These are phyloP conservation scores for Naganishia onofrii DNA, from an alignment of 768 basidiomycete genomes.

Conservation along the genomic window DNA sequence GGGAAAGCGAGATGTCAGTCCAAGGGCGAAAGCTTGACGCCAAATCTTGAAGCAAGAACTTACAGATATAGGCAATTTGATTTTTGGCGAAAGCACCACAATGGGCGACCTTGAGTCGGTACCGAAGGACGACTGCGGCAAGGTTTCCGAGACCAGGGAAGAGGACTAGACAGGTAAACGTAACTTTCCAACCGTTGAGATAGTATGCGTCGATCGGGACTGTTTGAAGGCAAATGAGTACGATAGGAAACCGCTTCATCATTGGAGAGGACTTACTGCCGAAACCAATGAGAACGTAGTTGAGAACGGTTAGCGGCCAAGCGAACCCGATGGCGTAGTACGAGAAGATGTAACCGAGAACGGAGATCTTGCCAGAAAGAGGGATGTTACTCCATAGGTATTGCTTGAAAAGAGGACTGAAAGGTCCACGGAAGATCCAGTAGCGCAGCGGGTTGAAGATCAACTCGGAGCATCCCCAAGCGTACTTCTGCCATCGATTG, in stretches of 20 bases:
- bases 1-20: no score
- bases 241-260: background rate
- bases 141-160: conserved; percentile 66
- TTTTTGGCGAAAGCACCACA: background rate
- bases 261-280: background rate
- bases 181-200: conserved; percentile 16
- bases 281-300: conserved; percentile 43
- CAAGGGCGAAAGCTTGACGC: no score
- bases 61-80: background rate
- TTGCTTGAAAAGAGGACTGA: conserved; percentile 58
- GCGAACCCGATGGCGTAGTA: conserved; percentile 61
- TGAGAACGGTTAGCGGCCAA: conserved; percentile 63
- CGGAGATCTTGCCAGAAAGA: conserved; percentile 59
- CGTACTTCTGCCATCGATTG: conserved; percentile 51
- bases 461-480: conserved; percentile 56
- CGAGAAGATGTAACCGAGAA: conserved; percentile 58
- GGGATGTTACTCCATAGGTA: conserved; percentile 55
- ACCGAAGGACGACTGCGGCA: conserved; percentile 53
- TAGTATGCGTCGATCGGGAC: background rate
- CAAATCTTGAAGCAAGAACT: background rate
- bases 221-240: background rate
- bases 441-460: conserved; percentile 74
- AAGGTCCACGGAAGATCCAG: conserved; percentile 64
- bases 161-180: conserved; percentile 48
- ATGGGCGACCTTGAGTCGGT: conserved; percentile 33